Evolutionary conservation across 1,284 basidiomycete genomes (phyloP).

Genomic region (Phellopilus nigrolimitatus): DNA sequence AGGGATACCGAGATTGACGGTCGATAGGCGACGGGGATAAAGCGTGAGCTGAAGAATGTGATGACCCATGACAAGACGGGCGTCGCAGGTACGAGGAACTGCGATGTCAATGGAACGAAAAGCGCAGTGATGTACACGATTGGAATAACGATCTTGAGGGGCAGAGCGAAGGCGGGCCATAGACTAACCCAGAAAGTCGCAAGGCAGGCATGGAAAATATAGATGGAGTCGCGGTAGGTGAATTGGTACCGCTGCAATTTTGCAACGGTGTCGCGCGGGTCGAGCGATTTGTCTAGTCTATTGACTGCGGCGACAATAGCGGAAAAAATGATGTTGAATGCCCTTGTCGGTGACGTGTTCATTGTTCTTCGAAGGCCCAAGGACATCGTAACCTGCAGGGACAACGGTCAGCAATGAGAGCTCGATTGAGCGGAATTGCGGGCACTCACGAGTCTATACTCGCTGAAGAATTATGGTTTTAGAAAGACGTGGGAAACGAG

Average conservation of each 20-base stretch:
- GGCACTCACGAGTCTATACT: neutral
- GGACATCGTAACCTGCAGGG: conserved; percentile 1
- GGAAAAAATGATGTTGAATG: conserved; percentile 30
- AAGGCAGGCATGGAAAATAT: conserved; percentile 59
- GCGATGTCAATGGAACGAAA: conserved; percentile 83
- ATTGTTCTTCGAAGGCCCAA: conserved; percentile 7
- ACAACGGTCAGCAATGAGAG: neutral
- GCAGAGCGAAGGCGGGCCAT: conserved; percentile 73
- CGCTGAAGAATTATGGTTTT: neutral
- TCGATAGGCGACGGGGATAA: conserved; percentile 71
- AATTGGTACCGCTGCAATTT: conserved; percentile 60
- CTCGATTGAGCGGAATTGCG: neutral
- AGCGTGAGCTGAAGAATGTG: conserved; percentile 82
- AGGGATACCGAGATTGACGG: conserved; percentile 89
- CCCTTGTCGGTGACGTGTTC: conserved; percentile 2
- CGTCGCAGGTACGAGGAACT: conserved; percentile 88
- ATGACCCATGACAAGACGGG: conserved; percentile 86
- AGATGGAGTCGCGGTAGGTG: conserved; percentile 53
- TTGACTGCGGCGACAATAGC: conserved; percentile 57
- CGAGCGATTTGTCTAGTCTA: conserved; percentile 74
- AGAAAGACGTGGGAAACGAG: neutral
- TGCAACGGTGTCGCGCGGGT: conserved; percentile 63
- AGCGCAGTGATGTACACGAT: conserved; percentile 63
- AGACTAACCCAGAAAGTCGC: conserved; percentile 75
- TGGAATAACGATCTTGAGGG: conserved; percentile 81